phyloP scores from a whole-genome alignment of 2,329 filamentous ascomycete species.

The Elsinoe perseae region DNA sequence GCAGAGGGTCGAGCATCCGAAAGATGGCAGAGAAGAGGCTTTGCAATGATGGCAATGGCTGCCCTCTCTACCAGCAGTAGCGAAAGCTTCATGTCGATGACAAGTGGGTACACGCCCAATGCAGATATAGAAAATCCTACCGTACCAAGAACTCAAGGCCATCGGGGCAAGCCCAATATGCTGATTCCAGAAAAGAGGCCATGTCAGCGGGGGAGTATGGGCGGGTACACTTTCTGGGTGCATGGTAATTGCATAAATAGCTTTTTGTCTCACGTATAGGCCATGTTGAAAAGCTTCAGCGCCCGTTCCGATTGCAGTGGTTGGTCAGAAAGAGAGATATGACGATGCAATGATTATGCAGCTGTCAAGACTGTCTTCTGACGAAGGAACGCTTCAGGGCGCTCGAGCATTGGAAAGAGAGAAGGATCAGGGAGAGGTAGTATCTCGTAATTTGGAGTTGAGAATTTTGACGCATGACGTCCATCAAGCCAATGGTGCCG shows the following conservation, averaged over 20 bases:
- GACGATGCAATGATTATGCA: conserved; percentile 7
- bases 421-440: neutral
- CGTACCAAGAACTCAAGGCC: neutral
- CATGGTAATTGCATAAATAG: conserved; percentile 9
- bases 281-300: conserved; percentile 1
- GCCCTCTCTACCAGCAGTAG: neutral
- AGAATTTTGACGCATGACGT: conserved; percentile 7
- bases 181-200: neutral
- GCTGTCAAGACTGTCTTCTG: neutral
- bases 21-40: neutral
- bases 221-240: neutral
- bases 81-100: conserved; percentile 2
- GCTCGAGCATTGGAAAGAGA: neutral
- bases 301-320: neutral
- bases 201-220: neutral
- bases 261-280: conserved; percentile 2
- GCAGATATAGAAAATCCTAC: neutral
- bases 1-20: neutral
- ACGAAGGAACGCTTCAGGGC: neutral
- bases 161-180: neutral
- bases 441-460: conserved; percentile 6
- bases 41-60: conserved; percentile 9
- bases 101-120: neutral
- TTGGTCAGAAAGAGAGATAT: neutral
- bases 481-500: conserved; percentile 2